These are phyloP conservation scores for Naematelia aurantialba DNA, from an alignment of 768 basidiomycete species.

Conservation along the genomic window DNA sequence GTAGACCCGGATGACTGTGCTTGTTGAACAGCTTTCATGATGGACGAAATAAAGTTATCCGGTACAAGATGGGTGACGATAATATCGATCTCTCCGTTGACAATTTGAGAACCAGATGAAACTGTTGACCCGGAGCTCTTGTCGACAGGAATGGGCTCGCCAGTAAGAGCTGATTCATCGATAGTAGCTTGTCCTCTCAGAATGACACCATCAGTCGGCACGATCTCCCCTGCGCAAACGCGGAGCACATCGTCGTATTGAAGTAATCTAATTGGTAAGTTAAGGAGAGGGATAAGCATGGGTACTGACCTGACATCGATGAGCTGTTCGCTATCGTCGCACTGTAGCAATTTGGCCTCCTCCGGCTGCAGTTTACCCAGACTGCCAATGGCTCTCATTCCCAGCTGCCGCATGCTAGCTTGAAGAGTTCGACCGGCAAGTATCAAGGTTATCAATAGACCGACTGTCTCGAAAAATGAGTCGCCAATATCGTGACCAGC, in stretches of 20 bases:
- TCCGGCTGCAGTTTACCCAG: neutral
- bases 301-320: neutral
- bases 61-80: neutral
- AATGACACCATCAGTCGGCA: constrained; percentile 2
- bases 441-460: neutral
- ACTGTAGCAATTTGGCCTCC: neutral
- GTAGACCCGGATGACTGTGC: neutral
- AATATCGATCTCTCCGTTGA: neutral
- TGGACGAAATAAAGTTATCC: constrained; percentile 1
- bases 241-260: constrained; percentile 3
- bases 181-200: neutral
- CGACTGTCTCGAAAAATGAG: constrained; percentile 3
- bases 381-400: neutral
- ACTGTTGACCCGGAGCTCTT: neutral
- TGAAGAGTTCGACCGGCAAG: neutral
- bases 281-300: neutral
- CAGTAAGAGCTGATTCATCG: neutral
- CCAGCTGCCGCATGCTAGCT: neutral
- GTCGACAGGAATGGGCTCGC: neutral
- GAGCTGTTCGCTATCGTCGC: neutral
- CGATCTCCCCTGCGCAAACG: neutral
- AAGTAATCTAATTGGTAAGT: neutral
- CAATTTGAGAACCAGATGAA: neutral
- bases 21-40: neutral
- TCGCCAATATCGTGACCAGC: neutral